phyloP scores from a whole-genome alignment of 768 basidiomycete species.

The Favolaschia claudopus region DNA sequence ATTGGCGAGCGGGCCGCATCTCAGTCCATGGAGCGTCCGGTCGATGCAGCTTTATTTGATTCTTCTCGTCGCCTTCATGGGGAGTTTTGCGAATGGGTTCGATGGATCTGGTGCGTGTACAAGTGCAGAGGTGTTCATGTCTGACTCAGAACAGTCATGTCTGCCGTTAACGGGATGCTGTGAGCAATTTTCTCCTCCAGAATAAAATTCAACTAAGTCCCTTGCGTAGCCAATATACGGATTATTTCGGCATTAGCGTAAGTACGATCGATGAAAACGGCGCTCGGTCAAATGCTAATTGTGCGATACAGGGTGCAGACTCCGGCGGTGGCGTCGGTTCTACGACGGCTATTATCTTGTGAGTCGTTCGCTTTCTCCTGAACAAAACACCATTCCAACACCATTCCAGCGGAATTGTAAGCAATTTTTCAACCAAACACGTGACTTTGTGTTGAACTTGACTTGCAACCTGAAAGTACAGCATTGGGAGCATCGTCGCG shows the following conservation, averaged over 20 bases:
- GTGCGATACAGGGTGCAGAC: conserved; percentile 11
- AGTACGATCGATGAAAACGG: neutral
- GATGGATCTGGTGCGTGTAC: conserved; percentile 49
- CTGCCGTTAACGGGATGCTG: conserved; percentile 28
- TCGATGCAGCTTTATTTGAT: conserved; percentile 52
- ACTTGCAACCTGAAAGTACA: conserved; percentile 7
- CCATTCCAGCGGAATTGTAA: conserved; percentile 23
- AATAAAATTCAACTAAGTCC: neutral
- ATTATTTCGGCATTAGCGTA: conserved; percentile 20
- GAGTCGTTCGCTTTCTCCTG: neutral
- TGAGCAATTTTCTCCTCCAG: neutral
- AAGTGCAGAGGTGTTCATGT: neutral
- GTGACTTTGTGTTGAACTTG: neutral
- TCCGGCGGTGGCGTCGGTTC: conserved; percentile 26
- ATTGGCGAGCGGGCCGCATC: conserved; percentile 50
- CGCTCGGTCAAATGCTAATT: neutral
- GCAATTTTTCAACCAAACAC: neutral
- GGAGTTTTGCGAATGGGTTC: conserved; percentile 55
- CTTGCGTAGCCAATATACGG: conserved; percentile 16
- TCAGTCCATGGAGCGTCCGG: conserved; percentile 44
- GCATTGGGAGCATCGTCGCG: conserved; percentile 23
- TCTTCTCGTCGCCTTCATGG: conserved; percentile 53
- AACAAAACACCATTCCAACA: neutral
- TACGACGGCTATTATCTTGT: conserved; percentile 27
- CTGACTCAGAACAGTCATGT: conserved; percentile 19